A percentile compares a stretch with the other conserved stretches of the same genome.
Evolutionary conservation across 2,329 filamentous ascomycete genomes (phyloP).

Genomic region (Eurotiales sp.): DNA sequence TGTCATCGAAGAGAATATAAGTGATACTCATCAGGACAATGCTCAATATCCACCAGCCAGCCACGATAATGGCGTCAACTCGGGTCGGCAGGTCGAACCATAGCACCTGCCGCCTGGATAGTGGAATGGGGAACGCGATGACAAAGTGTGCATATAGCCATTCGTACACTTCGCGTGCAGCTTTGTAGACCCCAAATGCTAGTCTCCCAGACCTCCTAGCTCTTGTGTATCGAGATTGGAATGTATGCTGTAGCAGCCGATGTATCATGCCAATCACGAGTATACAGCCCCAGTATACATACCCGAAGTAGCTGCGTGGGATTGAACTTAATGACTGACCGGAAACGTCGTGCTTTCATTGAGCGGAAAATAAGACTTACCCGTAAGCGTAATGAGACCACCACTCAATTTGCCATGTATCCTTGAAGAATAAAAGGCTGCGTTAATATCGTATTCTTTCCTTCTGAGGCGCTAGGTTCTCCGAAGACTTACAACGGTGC

Average conservation of each 20-base stretch:
- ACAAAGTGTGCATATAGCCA: slow-evolving; percentile 39
- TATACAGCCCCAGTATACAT: slow-evolving; percentile 39
- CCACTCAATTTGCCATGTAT: slow-evolving; percentile 23
- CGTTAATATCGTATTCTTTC: background rate
- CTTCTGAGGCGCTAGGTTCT: background rate
- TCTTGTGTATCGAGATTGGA: background rate
- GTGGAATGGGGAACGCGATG: slow-evolving; percentile 42
- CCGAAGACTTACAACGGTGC: slow-evolving; percentile 29
- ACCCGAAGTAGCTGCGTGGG: slow-evolving; percentile 26
- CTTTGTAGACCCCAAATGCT: slow-evolving; percentile 1
- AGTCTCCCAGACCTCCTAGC: background rate
- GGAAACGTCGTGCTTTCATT: background rate
- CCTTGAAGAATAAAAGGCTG: slow-evolving; percentile 31
- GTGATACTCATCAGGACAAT: slow-evolving; percentile 41
- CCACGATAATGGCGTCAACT: slow-evolving; percentile 44
- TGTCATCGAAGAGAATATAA: slow-evolving; percentile 45
- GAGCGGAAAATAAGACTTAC: slow-evolving; percentile 23
- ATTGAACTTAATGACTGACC: background rate
- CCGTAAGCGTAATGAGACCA: slow-evolving; percentile 33
- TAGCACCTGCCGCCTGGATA: slow-evolving; percentile 16
- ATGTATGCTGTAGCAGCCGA: slow-evolving; percentile 25
- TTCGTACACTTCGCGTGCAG: slow-evolving; percentile 18
- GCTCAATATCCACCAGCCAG: slow-evolving; percentile 45
- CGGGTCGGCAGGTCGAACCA: slow-evolving; percentile 39
- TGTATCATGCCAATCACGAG: slow-evolving; percentile 32